Conservation (phyloP, 139 green algal species). For the Coelastrella sp. region DNA sequence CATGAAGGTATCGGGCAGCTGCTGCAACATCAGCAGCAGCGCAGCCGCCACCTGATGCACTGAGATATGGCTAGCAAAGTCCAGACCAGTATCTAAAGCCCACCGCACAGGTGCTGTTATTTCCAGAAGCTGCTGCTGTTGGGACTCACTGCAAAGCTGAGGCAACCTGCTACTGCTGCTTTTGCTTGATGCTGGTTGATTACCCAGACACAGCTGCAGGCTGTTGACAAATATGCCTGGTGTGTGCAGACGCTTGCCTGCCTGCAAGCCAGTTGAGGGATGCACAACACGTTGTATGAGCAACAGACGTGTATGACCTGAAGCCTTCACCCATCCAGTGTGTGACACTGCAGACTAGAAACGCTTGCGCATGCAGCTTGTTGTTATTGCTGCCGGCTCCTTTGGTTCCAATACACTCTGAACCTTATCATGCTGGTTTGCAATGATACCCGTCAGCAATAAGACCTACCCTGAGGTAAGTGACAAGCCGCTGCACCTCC, state of each 20-base stretch:
- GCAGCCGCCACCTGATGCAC: conserved; percentile 45
- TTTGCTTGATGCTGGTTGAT: not conserved
- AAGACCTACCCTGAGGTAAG: conserved; percentile 38
- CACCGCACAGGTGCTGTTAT: conserved; percentile 39
- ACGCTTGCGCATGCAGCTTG: no score
- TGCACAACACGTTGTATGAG: not conserved
- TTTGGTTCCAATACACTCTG: no score
- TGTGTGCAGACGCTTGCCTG: conserved; percentile 45
- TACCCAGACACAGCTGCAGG: conserved; percentile 1
- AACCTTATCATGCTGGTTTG: no score
- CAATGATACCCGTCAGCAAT: not conserved
- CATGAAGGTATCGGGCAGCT: conserved; percentile 45
- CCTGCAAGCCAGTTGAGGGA: conserved; percentile 38
- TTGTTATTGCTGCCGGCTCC: no score
- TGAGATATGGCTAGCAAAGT: conserved; percentile 33
- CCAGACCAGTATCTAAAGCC: conserved; percentile 39
- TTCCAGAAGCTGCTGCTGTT: conserved; percentile 32
- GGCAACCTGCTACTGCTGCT: not conserved
- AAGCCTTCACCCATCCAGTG: no score
- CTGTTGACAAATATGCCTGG: conserved; percentile 58
- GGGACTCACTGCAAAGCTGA: not conserved
- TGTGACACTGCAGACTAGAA: no score
- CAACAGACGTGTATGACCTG: no score
- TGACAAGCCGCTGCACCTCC: conserved; percentile 38
- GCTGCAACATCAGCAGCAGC: conserved; percentile 47